phyloP scores from a whole-genome alignment of 345 rosid genomes.

The Lenwebbia sp. region DNA sequence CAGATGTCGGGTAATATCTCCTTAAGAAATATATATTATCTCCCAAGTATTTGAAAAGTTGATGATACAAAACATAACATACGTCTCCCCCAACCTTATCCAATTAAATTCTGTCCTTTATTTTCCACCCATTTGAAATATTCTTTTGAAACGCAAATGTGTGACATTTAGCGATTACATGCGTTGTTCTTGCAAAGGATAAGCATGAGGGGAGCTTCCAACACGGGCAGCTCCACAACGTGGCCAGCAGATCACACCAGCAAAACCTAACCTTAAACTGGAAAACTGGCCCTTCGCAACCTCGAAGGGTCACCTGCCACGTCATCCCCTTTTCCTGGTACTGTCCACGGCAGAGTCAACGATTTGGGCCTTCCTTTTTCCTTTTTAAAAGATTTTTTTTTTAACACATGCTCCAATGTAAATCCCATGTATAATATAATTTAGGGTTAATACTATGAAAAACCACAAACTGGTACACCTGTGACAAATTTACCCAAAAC shows the following conservation, averaged over 20 bases:
- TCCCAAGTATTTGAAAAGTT: neutral
- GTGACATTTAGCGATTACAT: neutral
- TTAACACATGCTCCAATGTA: neutral
- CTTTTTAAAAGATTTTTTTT: neutral
- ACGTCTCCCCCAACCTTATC: neutral
- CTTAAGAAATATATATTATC: neutral
- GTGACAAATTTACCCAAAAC: too few species aligned
- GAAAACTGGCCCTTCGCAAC: neutral
- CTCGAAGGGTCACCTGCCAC: neutral
- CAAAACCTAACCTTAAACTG: neutral
- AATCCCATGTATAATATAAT: neutral
- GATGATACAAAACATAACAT: neutral
- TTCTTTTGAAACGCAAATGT: neutral
- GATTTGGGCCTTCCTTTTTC: neutral
- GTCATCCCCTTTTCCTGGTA: neutral
- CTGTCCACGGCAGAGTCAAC: neutral
- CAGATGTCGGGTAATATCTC: neutral
- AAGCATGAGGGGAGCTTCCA: neutral
- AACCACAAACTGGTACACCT: too few species aligned
- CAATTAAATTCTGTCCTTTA: neutral
- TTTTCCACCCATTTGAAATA: neutral
- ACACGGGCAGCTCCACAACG: neutral
- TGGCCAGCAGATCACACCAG: neutral
- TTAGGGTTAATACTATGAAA: too few species aligned
- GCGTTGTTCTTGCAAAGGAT: neutral